Conservation (phyloP, 805 yeast species). For the Cyberlindnera xylosilytica region DNA sequence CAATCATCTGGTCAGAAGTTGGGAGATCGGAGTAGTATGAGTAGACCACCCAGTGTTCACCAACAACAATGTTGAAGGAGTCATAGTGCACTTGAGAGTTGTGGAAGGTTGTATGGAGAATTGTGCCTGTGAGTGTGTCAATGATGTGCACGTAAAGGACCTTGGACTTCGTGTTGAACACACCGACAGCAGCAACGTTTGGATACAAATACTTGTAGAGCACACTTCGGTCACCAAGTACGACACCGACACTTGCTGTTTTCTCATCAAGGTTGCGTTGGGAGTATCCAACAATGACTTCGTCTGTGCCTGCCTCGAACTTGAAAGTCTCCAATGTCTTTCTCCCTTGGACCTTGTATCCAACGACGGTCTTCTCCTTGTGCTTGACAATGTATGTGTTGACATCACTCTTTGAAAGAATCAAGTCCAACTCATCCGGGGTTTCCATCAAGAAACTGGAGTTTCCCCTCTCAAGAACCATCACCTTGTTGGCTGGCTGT, state of each 20-base stretch:
- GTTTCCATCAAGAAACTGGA: conserved; percentile 20
- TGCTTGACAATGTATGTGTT: conserved; percentile 24
- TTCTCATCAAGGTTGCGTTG: conserved; percentile 37
- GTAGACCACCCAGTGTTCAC: conserved; percentile 82
- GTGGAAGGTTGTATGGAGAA: conserved; percentile 36
- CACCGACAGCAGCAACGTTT: conserved; percentile 5
- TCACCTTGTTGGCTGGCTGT: conserved; percentile 12
- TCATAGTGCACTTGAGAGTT: conserved; percentile 26
- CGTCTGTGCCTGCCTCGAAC: conserved; percentile 1
- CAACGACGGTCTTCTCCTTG: conserved; percentile 25
- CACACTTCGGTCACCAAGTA: conserved; percentile 15
- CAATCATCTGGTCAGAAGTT: conserved; percentile 52
- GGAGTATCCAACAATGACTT: conserved; percentile 38
- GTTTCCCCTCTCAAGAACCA: conserved; percentile 15
- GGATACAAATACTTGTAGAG: conserved; percentile 16
- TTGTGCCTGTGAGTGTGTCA: conserved; percentile 68
- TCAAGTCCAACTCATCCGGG: conserved; percentile 17
- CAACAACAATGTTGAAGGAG: conserved; percentile 53
- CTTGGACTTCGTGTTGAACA: conserved; percentile 19
- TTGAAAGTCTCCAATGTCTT: not conserved
- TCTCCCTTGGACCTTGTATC: conserved; percentile 15
- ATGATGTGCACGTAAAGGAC: conserved; percentile 49
- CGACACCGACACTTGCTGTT: conserved; percentile 56
- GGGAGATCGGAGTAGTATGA: conserved; percentile 54
- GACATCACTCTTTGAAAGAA: conserved; percentile 9